These are phyloP conservation scores for Pistacia integerrima DNA, from an alignment of 345 rosid species.

Conservation along the genomic window DNA sequence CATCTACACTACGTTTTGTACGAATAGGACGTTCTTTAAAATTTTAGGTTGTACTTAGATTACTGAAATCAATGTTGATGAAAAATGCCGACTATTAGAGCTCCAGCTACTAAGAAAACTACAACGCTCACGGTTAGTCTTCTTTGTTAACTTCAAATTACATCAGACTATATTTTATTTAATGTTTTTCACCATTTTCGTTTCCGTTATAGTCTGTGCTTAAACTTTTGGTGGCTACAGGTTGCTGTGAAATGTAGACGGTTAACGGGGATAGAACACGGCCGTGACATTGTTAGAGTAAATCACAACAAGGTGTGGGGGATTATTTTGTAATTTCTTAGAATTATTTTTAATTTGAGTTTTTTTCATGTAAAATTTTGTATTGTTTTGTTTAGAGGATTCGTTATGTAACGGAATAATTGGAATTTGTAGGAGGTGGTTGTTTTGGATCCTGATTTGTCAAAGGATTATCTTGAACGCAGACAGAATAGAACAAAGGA, in stretches of 20 bases:
- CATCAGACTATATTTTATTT: not conserved
- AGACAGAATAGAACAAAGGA: slow-evolving; percentile 83
- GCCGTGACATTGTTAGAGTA: slow-evolving; percentile 79
- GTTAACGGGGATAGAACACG: slow-evolving; percentile 56
- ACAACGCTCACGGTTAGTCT: slow-evolving; percentile 66
- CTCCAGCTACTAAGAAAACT: slow-evolving; percentile 60
- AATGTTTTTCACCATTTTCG: not conserved
- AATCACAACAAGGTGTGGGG: slow-evolving; percentile 61
- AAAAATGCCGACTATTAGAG: slow-evolving; percentile 68
- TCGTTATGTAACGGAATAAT: not conserved
- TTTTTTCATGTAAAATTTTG: not conserved
- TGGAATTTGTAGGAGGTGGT: slow-evolving; percentile 62
- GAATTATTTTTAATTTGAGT: not conserved
- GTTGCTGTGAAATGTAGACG: slow-evolving; percentile 93
- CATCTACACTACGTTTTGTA: too few species aligned
- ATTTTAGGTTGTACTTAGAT: not conserved
- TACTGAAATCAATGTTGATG: slow-evolving; percentile 19
- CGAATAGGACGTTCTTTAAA: too few species aligned
- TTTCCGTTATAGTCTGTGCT: not conserved
- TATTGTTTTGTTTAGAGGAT: not conserved
- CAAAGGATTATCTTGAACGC: slow-evolving; percentile 83
- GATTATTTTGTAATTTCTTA: not conserved
- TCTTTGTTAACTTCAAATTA: not conserved
- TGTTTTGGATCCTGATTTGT: slow-evolving; percentile 82
- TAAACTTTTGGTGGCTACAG: slow-evolving; percentile 34